Evolutionary conservation across 352 stramenopile species (phyloP), one percentile per base, ranked within the genome.

Genomic region (Globisporangium barbulae): DNA sequence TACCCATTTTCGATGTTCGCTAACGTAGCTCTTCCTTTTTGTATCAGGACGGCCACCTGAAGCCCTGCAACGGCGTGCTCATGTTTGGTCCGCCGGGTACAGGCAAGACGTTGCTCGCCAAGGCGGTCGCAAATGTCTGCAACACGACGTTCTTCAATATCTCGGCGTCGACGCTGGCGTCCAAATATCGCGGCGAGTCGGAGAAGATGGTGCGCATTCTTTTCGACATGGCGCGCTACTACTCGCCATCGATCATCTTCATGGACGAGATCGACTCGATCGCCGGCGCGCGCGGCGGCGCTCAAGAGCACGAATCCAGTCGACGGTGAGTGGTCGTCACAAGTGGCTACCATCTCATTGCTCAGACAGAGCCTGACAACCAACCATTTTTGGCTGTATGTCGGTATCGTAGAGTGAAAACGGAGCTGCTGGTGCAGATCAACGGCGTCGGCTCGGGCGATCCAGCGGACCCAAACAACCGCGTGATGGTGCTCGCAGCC

Each of bases 121-220:
- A 94, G 67, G 91, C 91, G 2, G 90, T 98, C 13, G 96, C 96
- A 2, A 94, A 96, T 35, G 96, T 99, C 61, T 99, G 95, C 76
- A 90, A 96, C 53, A 97, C 96, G 8, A 99, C 96, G 3, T 99
- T 99, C 76, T 99, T 99, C 77, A 99, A 99, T 68, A 96, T 99
- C 41, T 96, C 83, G 35, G 85, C 88, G 31, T 97, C 90, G 5
- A 97, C 83, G 22, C 72, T 98, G 1, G 91, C 89, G 21, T 96
- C 91, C 54, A 98, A 98, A 78, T 98, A 94, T 70, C 87, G 94
- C n/a, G 96, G 95, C 21, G 92, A 98, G 28, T 96, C 82, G 7
- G 96, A 98, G 68, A 98, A 98, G 60, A 90, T 99, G 66, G 94
- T 99, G 49, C 88, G 95, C 47, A 97, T 99, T 30, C 77, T 99